These are phyloP conservation scores for Turritis glabra DNA, from an alignment of 345 rosid species.

Conservation along the genomic window DNA sequence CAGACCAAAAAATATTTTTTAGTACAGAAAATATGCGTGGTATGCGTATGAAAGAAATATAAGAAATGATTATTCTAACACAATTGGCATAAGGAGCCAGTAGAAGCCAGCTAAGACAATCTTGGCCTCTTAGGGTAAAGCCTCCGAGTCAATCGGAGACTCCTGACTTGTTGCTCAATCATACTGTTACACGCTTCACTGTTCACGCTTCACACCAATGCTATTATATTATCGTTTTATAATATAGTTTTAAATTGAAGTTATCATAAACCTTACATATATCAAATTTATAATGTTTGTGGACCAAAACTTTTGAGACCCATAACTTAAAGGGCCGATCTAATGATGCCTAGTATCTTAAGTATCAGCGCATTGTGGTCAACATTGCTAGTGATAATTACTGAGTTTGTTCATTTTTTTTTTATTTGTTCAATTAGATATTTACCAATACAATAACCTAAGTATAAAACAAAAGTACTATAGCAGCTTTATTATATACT, in stretches of 20 bases:
- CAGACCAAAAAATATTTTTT: background rate
- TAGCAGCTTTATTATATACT: too few relatives aligned
- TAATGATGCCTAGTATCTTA: background rate
- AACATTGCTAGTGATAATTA: background rate
- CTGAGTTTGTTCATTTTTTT: too few relatives aligned
- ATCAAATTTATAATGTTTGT: background rate
- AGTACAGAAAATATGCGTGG: background rate
- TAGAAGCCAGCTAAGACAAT: slow-evolving; percentile 35
- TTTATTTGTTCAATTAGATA: too few relatives aligned
- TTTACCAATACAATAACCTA: too few relatives aligned
- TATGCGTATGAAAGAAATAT: background rate
- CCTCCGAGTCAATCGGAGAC: slow-evolving; percentile 40
- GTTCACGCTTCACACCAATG: slow-evolving; percentile 30
- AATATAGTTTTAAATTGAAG: background rate
- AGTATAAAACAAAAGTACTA: too few relatives aligned
- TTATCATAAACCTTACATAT: background rate
- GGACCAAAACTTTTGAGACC: background rate
- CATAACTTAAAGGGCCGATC: background rate
- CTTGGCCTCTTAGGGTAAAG: slow-evolving; percentile 11
- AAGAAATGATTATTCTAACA: slow-evolving; percentile 15
- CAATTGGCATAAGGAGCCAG: slow-evolving; percentile 26
- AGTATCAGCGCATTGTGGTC: background rate
- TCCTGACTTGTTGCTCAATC: slow-evolving; percentile 40
- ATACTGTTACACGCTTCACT: slow-evolving; percentile 38
- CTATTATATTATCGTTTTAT: background rate